Evolutionary conservation across 148 eudicot species (phyloP).

Genomic region (Heliosperma pusillum): DNA sequence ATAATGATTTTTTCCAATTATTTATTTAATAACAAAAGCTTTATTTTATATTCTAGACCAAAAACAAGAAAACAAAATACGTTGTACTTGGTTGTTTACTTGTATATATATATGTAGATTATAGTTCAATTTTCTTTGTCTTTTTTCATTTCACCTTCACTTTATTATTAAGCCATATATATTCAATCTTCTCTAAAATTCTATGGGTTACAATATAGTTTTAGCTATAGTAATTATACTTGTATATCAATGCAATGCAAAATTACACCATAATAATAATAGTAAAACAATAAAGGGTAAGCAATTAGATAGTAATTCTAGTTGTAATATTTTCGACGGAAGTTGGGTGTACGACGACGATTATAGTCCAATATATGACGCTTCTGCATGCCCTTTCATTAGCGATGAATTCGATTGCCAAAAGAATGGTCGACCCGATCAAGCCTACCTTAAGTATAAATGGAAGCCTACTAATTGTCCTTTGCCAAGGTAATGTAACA

Average conservation of each 20-base stretch:
- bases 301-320: constrained; percentile 3
- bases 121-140: not conserved
- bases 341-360: constrained; percentile 46
- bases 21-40: not conserved
- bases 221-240: not conserved
- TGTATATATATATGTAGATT: too few species aligned
- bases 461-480: constrained; percentile 43
- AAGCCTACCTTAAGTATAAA: constrained; percentile 32
- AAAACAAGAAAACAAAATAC: not conserved
- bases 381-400: constrained; percentile 34
- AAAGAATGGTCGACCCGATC: constrained; percentile 39
- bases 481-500: constrained; percentile 35
- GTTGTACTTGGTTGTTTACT: not conserved
- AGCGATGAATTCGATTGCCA: constrained; percentile 37
- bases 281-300: not conserved
- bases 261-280: not conserved
- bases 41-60: not conserved
- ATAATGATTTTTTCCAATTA: too few species aligned
- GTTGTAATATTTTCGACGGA: constrained; percentile 47
- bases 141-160: not conserved
- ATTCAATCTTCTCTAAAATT: not conserved
- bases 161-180: not conserved
- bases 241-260: constrained; percentile 6
- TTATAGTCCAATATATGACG: constrained; percentile 35
- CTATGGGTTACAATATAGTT: constrained; percentile 4